Evolutionary conservation across 495 filamentous ascomycete genomes (phyloP), one percentile per base, ranked within the genome.

Genomic region (Penicillium psychrofluorescens): DNA sequence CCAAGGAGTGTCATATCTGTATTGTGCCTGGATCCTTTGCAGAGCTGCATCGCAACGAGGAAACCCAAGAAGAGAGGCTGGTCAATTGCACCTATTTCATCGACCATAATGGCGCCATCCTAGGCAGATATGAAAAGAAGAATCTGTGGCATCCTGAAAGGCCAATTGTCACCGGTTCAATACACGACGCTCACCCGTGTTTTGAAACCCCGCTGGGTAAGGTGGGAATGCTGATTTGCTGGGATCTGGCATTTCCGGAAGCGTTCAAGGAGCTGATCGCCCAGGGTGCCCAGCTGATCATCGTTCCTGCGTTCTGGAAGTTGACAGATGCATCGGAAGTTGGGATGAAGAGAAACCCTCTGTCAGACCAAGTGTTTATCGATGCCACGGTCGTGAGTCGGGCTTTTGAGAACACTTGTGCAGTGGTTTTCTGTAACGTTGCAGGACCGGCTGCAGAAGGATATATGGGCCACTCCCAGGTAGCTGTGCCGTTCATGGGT

Each of bases 211-310:
- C 83, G 0, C 50, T 89, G 1, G 77, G 75, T 4, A 77, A 75
- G 35, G 80, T 86, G 0, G 86, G 86, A 0, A 50, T 91, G 57
- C 70, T 91, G 22, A 80, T 90, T 31, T 91, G 86, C 67, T 91
- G 86, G 86, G 86, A 91, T 58, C 54, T 88, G 11, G 81, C 83
- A 6, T 91, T 90, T 48, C 87, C 87, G 2, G 86, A 90, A 64
- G 84, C 83, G 0, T 90, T 86, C 51, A 68, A 85, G 5, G 84
- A 82, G 51, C 70, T 90, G 36, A 75, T 87, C 30, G 55, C 65
- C 4, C 69, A 79, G 41, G 86, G 85, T 1, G 85, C 85, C 0
- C 81, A 86, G 48, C 70, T 85, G n/a, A 79, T 91, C 45, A 80
- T 89, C 45, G 66, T 89, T 6, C 86, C 86, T 2, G 78, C 81